Base-by-base conservation (phyloP, 2,329 filamentous ascomycete species). In the Anthostomella pinea region DNA sequence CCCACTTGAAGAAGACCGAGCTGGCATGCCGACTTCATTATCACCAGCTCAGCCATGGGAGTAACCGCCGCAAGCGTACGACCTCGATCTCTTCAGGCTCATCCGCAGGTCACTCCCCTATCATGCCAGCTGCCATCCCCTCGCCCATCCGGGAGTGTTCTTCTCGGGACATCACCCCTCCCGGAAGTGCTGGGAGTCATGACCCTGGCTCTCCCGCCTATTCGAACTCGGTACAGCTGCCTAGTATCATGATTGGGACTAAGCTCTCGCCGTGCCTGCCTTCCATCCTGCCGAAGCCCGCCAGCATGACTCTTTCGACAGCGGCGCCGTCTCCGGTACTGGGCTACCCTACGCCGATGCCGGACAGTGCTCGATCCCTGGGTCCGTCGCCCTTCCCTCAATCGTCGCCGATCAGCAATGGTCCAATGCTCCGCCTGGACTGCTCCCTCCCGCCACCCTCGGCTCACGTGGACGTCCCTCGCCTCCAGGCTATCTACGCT, bases 21-120 rank as follows among this genome's bases (percentile, higher is more conserved):
- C 72, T 93, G 41, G 87, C 87, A 30, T 94, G 87, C 67, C 86
- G 87, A 46, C 76, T 94, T 45, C 87, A 93, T 65, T 91, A 87
- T 60, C 87, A 94, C 57, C 87, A 93, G 58, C 75, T 93, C 46
- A 88, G 83, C 47, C 86, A 89, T 59, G 85, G 85, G 40, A 87
- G 78, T 68, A 87, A 85, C 66, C 82, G 85, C 53, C 83, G 85
- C 60, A 87, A 87, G 72, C 79, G 85, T 41, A 83, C 80, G 41
- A 76, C 78, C 17, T 90, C 86, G 11, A 73, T 83, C 42, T 83
- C 81, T 3, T 83, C 81, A 2, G 74, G 73, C 23, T 80, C 77
- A n/a, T 79, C 78, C 43, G 66, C 64, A 11, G 68, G 68, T 30
- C 67, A 71, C 56, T 75, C 78, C 11, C 71, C 77, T 6, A 58